A percentile compares a stretch with the other conserved stretches of the same genome.
Evolutionary conservation across 2,329 filamentous ascomycete species (phyloP).

Genomic region (Ophiosphaerella narmari): DNA sequence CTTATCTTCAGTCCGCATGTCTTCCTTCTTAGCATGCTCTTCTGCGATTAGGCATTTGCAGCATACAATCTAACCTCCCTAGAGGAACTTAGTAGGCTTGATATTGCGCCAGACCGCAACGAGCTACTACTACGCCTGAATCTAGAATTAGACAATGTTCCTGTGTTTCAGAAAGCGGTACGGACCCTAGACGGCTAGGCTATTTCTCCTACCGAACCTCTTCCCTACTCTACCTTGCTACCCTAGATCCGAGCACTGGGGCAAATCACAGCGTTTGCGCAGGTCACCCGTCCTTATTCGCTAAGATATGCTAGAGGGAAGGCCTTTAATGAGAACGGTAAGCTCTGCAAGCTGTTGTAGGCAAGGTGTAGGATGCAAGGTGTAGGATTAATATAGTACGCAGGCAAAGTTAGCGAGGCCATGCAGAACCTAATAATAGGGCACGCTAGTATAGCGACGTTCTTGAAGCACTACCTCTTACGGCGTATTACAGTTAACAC

Average conservation of each 20-base stretch:
- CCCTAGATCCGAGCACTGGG: slow-evolving; percentile 34
- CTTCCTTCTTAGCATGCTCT: slow-evolving; percentile 40
- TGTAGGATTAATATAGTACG: slow-evolving; percentile 6
- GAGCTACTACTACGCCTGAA: slow-evolving; percentile 42
- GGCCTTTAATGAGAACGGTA: slow-evolving; percentile 46
- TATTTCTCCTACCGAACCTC: slow-evolving; percentile 25
- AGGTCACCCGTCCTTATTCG: slow-evolving; percentile 35
- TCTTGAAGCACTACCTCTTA: no score
- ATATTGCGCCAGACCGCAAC: slow-evolving; percentile 32
- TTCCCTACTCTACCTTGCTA: slow-evolving; percentile 11
- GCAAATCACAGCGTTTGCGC: slow-evolving; percentile 35
- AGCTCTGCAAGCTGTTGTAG: slow-evolving; percentile 16
- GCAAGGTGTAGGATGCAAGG: background rate
- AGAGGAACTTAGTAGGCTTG: slow-evolving; percentile 43
- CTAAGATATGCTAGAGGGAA: slow-evolving; percentile 45
- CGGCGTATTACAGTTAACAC: no score
- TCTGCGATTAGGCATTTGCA: slow-evolving; percentile 37
- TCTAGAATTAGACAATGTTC: slow-evolving; percentile 38
- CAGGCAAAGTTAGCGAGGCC: slow-evolving; percentile 26
- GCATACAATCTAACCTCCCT: slow-evolving; percentile 34
- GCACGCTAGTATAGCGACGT: no score
- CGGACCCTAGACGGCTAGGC: slow-evolving; percentile 22
- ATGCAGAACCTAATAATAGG: no score
- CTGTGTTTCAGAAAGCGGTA: slow-evolving; percentile 35
- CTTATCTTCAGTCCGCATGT: slow-evolving; percentile 41